Evolutionary conservation across 2,329 filamentous ascomycete genomes (phyloP), one percentile per base, ranked within the genome.

Genomic region (Botrytis elliptica): DNA sequence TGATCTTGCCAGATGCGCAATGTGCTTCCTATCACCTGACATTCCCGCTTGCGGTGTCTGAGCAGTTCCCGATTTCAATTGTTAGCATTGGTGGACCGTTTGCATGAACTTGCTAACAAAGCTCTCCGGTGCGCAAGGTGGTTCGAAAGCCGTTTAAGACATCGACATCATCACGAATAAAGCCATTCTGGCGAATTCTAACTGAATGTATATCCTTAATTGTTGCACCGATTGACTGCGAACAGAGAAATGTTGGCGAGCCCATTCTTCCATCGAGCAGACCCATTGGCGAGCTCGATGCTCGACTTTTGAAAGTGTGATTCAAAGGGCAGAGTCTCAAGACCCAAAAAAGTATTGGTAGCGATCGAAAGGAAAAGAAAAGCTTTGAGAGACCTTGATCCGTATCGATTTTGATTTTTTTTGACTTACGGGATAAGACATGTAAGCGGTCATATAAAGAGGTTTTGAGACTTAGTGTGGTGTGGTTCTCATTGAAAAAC

Each of bases 121-220:
- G 9, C 6, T 38, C 63, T 16, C 33, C 71, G 7, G 63, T 22
- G 40, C 49, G 68, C 7, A 55, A 42, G 6, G 42, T 29, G 1
- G 66, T 73, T 20, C 66, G 44, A 46, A 73, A 73, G 7, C 60
- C 57, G 16, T 55, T 49, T 14, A 70, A 73, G 3, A 69, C 63
- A 40, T 65, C 59, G 36, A 42, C 33, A 1, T 57, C 33, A 20
- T 69, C 69, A 10, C 57, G n/a, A 38, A 33, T 20, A 42, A 29
- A 33, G 55, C 75, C 71, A 40, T 76, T 73, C 20, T 68, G 71
- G 29, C 74, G 65, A n/a, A 67, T 44, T n/a, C 74, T n/a, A 9
- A 75, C 64, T 4, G 74, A 71, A 33, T 72, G 71, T 7, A 77
- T 74, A 52, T 79, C 76, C 59, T 63, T 55, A 18, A 77, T 77